Evolutionary conservation across 2,329 filamentous ascomycete genomes (phyloP).

Genomic region (Shiraia bambusicola): DNA sequence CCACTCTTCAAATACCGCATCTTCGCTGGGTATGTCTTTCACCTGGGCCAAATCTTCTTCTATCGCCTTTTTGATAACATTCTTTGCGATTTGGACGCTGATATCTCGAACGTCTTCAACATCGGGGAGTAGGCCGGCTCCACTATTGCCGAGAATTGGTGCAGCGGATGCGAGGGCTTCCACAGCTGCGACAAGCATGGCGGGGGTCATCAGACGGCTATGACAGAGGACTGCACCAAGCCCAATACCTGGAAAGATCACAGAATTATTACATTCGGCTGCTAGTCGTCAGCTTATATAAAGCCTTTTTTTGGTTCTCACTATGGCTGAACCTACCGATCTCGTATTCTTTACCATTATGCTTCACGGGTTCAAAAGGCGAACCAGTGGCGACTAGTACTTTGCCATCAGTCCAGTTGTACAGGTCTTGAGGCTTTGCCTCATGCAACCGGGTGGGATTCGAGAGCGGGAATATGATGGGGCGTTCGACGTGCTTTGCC

Average conservation of each 20-base stretch:
- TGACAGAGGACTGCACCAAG: slow-evolving; percentile 75
- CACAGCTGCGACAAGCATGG: slow-evolving; percentile 80
- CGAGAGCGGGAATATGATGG: slow-evolving; percentile 85
- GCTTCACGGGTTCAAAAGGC: slow-evolving; percentile 74
- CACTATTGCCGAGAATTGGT: slow-evolving; percentile 67
- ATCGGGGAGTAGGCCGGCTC: slow-evolving; percentile 69
- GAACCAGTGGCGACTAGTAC: slow-evolving; percentile 81
- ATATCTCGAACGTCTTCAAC: slow-evolving; percentile 73
- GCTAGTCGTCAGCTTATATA: slow-evolving; percentile 22
- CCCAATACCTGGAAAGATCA: slow-evolving; percentile 82
- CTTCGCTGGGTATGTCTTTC: slow-evolving; percentile 61
- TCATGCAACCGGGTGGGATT: slow-evolving; percentile 86
- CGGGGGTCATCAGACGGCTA: slow-evolving; percentile 66
- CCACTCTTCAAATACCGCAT: slow-evolving; percentile 66
- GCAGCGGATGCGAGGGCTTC: slow-evolving; percentile 70
- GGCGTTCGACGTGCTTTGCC: slow-evolving; percentile 69
- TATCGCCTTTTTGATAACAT: slow-evolving; percentile 71
- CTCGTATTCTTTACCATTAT: slow-evolving; percentile 56
- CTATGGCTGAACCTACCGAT: slow-evolving; percentile 49
- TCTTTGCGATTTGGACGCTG: slow-evolving; percentile 73
- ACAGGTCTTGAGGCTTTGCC: slow-evolving; percentile 73
- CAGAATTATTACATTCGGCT: slow-evolving; percentile 87
- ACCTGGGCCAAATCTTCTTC: slow-evolving; percentile 68
- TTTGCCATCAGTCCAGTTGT: slow-evolving; percentile 74
- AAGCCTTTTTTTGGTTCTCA: not conserved